These are phyloP conservation scores for Chlamydomonas sphaeroides DNA, from an alignment of 139 green algal species.

Conservation along the genomic window DNA sequence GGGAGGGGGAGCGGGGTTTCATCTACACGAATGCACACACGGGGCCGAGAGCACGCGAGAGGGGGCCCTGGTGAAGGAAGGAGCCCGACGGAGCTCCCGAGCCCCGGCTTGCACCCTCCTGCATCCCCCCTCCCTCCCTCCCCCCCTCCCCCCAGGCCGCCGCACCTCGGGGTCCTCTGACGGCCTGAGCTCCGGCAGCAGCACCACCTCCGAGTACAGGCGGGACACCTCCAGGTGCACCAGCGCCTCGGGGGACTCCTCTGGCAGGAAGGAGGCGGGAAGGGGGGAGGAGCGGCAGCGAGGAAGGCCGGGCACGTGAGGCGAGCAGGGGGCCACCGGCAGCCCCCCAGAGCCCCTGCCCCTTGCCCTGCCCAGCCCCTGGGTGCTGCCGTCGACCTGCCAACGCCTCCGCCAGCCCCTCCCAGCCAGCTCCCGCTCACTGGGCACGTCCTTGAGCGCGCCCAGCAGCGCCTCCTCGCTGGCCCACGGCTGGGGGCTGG, in stretches of 20 bases:
- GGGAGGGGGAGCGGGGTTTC: too few species aligned
- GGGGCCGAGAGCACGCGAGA: too few species aligned
- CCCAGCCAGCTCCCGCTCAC: neutral
- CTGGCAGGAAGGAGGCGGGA: neutral
- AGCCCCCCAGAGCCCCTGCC: too few species aligned
- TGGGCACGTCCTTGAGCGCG: slow-evolving; percentile 13
- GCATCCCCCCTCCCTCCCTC: too few species aligned
- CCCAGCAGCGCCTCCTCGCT: slow-evolving; percentile 7
- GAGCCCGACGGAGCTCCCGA: too few species aligned
- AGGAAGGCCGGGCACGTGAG: too few species aligned
- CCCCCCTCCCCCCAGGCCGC: neutral
- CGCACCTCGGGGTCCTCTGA: slow-evolving; percentile 37
- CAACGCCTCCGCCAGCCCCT: neutral
- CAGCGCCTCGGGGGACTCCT: slow-evolving; percentile 41
- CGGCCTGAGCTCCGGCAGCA: slow-evolving; percentile 54
- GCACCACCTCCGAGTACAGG: slow-evolving; percentile 52
- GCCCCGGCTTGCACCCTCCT: too few species aligned
- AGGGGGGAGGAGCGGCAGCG: too few species aligned
- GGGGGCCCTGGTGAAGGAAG: too few species aligned
- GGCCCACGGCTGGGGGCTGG: neutral
- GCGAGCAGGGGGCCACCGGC: too few species aligned
- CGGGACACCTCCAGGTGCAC: slow-evolving; percentile 52
- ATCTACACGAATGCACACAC: too few species aligned
- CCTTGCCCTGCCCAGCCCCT: neutral
- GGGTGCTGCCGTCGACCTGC: neutral